These are phyloP conservation scores for Fagopyrum homotropicum DNA, from an alignment of 148 eudicot species.

Conservation along the genomic window DNA sequence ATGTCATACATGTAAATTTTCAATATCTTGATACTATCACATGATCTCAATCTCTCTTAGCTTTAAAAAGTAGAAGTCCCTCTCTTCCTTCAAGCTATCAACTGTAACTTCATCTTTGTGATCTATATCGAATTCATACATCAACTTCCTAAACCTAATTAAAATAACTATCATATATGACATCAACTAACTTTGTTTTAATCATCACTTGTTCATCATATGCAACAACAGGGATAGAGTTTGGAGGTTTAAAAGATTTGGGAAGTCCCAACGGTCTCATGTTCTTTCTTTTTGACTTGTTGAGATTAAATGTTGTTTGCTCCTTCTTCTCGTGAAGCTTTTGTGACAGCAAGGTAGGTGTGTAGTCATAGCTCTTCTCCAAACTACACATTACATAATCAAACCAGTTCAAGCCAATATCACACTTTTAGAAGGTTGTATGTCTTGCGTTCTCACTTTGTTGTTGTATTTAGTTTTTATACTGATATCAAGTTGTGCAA, in stretches of 20 bases:
- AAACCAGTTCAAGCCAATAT: conserved; percentile 59
- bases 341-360: conserved; percentile 91
- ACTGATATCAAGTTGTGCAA: conserved; percentile 4
- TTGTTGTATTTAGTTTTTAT: conserved; percentile 20
- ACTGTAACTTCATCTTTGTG: conserved; percentile 74
- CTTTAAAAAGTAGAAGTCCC: conserved; percentile 91
- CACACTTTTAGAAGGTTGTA: conserved; percentile 91
- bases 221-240: conserved; percentile 43
- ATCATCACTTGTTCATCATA: conserved; percentile 70
- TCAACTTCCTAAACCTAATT: neutral
- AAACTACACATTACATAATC: conserved; percentile 70
- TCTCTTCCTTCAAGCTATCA: conserved; percentile 81
- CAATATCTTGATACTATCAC: conserved; percentile 75
- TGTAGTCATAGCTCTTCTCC: conserved; percentile 99
- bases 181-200: neutral
- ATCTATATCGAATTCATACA: conserved; percentile 36
- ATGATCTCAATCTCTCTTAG: conserved; percentile 80
- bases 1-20: conserved; percentile 45
- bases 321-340: conserved; percentile 58
- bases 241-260: conserved; percentile 43
- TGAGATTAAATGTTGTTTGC: conserved; percentile 43
- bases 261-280: no score
- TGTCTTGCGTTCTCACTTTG: conserved; percentile 77
- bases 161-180: neutral
- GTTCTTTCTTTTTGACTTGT: neutral